phyloP scores from a whole-genome alignment of 345 rosid genomes.

The Rhizophora apiculata region DNA sequence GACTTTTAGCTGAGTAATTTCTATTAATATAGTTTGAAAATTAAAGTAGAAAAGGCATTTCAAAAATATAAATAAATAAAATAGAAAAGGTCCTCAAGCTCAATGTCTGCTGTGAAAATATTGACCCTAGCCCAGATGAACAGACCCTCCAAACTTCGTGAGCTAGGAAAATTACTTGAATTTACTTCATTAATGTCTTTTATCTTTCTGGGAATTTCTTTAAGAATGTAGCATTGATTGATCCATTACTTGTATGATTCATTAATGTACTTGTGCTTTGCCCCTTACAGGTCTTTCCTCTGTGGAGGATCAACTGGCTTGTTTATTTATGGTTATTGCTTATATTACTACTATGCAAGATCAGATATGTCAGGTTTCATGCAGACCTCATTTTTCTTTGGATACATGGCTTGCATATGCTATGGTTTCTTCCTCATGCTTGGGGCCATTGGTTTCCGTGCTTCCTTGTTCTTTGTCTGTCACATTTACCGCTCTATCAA shows the following conservation, averaged over 20 bases:
- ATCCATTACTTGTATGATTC: not conserved
- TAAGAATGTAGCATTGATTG: not conserved
- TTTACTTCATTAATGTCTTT: no score
- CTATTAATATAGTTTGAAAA: no score
- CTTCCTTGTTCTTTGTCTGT: constrained; percentile 65
- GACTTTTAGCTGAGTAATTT: no score
- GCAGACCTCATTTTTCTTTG: constrained; percentile 86
- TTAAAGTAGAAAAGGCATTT: no score
- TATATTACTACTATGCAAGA: constrained; percentile 68
- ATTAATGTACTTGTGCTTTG: constrained; percentile 1
- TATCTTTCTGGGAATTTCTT: no score
- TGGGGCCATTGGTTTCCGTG: constrained; percentile 72
- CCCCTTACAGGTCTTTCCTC: constrained; percentile 56
- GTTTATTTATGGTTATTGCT: constrained; percentile 69
- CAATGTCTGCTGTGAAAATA: no score
- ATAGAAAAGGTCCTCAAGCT: no score
- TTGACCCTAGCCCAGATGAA: no score
- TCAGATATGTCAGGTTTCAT: constrained; percentile 87
- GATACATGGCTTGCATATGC: constrained; percentile 88
- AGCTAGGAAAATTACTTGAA: no score
- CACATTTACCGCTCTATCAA: constrained; percentile 76
- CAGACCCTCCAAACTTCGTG: no score
- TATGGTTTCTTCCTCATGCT: constrained; percentile 88
- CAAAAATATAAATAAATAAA: no score
- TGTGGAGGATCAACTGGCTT: constrained; percentile 84